Base-by-base conservation (phyloP, 257 asterid genomes). In the Penstemon davidsonii region DNA sequence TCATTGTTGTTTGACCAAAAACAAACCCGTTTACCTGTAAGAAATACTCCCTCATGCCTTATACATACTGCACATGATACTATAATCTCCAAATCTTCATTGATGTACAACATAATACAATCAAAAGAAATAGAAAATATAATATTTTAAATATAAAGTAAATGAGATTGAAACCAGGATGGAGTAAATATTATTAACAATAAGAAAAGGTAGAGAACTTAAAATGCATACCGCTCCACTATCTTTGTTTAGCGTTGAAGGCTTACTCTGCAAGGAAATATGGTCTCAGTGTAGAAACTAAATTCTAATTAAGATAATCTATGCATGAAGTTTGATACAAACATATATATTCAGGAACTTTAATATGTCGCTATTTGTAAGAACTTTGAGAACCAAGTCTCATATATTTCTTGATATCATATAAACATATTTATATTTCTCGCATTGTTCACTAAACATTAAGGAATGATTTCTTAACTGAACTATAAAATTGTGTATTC, bases 151-250 rank as follows among this genome's bases (percentile, higher is more conserved):
- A 0, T 0, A 15, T 37, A 49, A 3, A 52, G 33, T 53, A 66
- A 60, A 10, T 46, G 37, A 3, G 55, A 70, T 40, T 44, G 73
- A 62, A 40, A 52, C 19, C 40, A 46, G 73, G 67, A 61, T 58
- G 49, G 49, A 47, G 56, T 4, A 47, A 64, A 5, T 39, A 11
- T 66, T 18, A 45, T 55, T 41, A 70, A 69, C 65, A 33, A 53
- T 52, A 15, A 60, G 59, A 66, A 36, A 33, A 40, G 50, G 38
- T 6, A 25, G 39, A 50, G 49, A 62, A 47, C 54, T 10, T 64
- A 55, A 68, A 54, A 45, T 47, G 54, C 63, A 57, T 73, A 87
- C 97, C 93, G 79, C 88, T 67, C 46, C 80, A 54, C 18, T 36
- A 61, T 76, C 89, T 83, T 74, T 73, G 78, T 68, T 65, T 78